phyloP scores from a whole-genome alignment of 495 filamentous ascomycete species.

The Lepraria neglecta region DNA sequence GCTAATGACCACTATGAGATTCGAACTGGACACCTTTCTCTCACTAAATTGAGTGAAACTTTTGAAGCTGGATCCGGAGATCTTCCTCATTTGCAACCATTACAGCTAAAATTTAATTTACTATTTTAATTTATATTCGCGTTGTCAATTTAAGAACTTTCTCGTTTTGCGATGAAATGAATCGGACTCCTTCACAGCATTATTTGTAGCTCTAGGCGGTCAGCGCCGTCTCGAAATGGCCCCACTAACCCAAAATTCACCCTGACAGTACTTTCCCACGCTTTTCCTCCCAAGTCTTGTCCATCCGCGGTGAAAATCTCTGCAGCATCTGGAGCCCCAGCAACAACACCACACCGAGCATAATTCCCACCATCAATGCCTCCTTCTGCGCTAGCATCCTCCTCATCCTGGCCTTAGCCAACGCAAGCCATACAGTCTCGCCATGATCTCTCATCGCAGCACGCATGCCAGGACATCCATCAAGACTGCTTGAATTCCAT shows the following conservation, averaged over 20 bases:
- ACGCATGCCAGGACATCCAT: slow-evolving; percentile 48
- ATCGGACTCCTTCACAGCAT: too few species aligned
- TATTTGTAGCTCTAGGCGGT: too few species aligned
- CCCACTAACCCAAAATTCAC: too few species aligned
- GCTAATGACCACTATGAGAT: slow-evolving; percentile 52
- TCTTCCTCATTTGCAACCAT: slow-evolving; percentile 20
- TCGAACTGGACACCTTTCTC: slow-evolving; percentile 53
- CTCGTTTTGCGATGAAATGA: too few species aligned
- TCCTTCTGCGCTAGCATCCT: slow-evolving; percentile 33
- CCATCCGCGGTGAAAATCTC: neutral
- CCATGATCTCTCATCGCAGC: slow-evolving; percentile 37
- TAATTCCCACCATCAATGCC: slow-evolving; percentile 32
- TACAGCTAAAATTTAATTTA: neutral
- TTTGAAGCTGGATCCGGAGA: slow-evolving; percentile 5
- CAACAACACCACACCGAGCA: slow-evolving; percentile 30
- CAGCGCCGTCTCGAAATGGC: too few species aligned
- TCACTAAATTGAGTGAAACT: slow-evolving; percentile 11
- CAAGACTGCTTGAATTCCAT: slow-evolving; percentile 46
- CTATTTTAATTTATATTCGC: slow-evolving; percentile 9
- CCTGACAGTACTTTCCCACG: too few species aligned
- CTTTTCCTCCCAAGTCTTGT: too few species aligned
- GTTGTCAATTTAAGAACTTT: too few species aligned
- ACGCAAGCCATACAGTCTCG: slow-evolving; percentile 31
- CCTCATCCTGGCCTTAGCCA: slow-evolving; percentile 30
- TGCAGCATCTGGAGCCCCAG: neutral